Evolutionary conservation across 345 rosid species (phyloP).

Genomic region (Eucalyptus marginata): DNA sequence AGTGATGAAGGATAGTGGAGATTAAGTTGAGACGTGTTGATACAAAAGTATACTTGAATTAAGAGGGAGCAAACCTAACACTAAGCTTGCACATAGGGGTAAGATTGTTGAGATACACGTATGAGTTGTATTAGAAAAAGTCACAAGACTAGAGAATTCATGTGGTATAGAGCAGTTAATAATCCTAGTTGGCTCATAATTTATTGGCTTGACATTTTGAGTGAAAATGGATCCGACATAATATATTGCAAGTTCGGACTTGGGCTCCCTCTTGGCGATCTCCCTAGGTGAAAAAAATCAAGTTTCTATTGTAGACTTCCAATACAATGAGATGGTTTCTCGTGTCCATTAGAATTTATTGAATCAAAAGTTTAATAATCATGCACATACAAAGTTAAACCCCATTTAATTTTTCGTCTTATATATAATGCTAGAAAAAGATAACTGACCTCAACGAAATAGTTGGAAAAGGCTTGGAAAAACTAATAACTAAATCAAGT

Average conservation of each 20-base stretch:
- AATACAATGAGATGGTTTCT: background rate
- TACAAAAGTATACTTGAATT: background rate
- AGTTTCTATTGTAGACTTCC: background rate
- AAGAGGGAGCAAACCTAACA: background rate
- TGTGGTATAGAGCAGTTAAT: background rate
- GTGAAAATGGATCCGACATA: background rate
- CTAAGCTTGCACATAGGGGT: background rate
- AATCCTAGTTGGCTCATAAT: background rate
- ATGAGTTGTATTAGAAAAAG: background rate
- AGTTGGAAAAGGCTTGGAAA: background rate
- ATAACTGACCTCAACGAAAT: background rate
- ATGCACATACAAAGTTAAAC: background rate
- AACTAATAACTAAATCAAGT: background rate
- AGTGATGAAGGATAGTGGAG: background rate
- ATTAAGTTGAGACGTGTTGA: background rate
- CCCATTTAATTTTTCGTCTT: background rate
- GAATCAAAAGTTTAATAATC: background rate
- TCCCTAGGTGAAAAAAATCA: background rate
- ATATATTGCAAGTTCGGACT: fast-evolving
- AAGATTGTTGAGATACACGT: background rate
- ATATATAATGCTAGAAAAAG: background rate
- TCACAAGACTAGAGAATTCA: background rate
- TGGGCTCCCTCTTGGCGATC: background rate
- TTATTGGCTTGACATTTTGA: background rate
- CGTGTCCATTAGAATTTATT: background rate